Evolutionary conservation across 495 filamentous ascomycete species (phyloP).

Genomic region (Pseudoneurospora amorphoporcata): DNA sequence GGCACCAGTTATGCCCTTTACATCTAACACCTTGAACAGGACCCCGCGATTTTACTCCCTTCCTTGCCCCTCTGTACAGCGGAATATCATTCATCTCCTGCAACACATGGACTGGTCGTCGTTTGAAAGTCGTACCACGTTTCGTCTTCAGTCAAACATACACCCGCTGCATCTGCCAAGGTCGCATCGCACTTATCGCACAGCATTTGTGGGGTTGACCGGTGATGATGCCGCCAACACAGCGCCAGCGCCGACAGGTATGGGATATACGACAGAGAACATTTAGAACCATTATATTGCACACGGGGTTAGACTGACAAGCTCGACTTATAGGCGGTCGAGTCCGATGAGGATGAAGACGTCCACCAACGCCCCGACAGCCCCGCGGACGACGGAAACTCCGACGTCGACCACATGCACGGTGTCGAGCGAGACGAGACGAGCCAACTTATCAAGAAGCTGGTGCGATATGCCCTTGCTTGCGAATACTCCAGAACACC

Average conservation of each 20-base stretch:
- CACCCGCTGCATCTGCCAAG: neutral
- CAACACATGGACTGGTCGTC: neutral
- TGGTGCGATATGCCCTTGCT: slow-evolving; percentile 80
- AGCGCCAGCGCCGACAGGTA: slow-evolving; percentile 1
- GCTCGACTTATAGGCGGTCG: neutral
- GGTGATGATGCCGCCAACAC: slow-evolving; percentile 3
- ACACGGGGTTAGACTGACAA: neutral
- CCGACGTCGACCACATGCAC: slow-evolving; percentile 31
- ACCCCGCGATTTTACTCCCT: neutral
- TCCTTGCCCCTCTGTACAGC: neutral
- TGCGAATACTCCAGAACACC: slow-evolving; percentile 77
- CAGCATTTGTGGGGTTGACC: neutral
- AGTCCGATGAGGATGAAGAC: slow-evolving; percentile 18
- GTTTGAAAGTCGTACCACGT: neutral
- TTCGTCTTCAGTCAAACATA: neutral
- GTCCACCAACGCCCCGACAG: slow-evolving; percentile 3
- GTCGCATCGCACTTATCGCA: neutral
- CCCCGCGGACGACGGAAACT: slow-evolving; percentile 16
- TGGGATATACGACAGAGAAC: neutral
- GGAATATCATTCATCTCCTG: neutral
- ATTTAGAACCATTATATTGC: neutral
- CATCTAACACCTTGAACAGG: neutral
- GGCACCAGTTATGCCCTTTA: neutral
- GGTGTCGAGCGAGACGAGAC: slow-evolving; percentile 25
- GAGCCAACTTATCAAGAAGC: slow-evolving; percentile 67